Conservation (phyloP, 495 filamentous ascomycete genomes). For the Aspergillus taichungensis region DNA sequence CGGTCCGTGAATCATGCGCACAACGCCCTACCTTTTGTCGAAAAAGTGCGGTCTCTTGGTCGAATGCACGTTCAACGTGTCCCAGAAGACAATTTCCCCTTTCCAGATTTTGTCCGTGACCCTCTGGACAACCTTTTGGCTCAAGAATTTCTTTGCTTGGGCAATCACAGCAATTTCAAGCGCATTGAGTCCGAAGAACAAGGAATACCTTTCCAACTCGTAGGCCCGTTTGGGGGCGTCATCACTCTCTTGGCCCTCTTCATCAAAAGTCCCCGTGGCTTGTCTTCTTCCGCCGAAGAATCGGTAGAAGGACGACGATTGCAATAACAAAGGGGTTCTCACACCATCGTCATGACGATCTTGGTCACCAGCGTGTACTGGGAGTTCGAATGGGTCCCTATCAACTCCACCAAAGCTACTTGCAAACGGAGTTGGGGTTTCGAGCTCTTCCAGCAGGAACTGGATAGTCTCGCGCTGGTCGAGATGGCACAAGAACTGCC, state of each 20-base stretch:
- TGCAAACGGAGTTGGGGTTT: constrained; percentile 9
- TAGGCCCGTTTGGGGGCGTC: constrained; percentile 4
- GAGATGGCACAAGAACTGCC: constrained; percentile 73
- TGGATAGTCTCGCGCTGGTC: constrained; percentile 76
- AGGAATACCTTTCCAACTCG: constrained; percentile 51
- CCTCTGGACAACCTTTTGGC: constrained; percentile 76
- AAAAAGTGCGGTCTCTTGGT: constrained; percentile 77
- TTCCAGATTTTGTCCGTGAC: constrained; percentile 87
- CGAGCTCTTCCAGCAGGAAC: constrained; percentile 74
- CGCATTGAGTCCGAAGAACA: constrained; percentile 72
- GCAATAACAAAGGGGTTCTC: constrained; percentile 22
- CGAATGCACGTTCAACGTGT: constrained; percentile 64
- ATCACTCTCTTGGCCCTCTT: constrained; percentile 4
- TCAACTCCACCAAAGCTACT: constrained; percentile 18
- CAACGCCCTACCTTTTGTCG: constrained; percentile 45
- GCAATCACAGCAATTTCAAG: constrained; percentile 85
- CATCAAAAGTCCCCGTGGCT: constrained; percentile 6
- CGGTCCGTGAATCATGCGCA: background rate
- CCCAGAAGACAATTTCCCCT: constrained; percentile 90
- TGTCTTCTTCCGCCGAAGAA: constrained; percentile 12
- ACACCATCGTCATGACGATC: constrained; percentile 10
- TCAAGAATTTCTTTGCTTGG: constrained; percentile 84
- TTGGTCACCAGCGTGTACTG: constrained; percentile 1
- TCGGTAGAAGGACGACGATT: constrained; percentile 18
- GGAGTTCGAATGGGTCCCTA: constrained; percentile 13